A percentile compares a stretch with the other conserved stretches of the same genome.
phyloP scores from a whole-genome alignment of 2,329 filamentous ascomycete species.

The Didymella segeticola region DNA sequence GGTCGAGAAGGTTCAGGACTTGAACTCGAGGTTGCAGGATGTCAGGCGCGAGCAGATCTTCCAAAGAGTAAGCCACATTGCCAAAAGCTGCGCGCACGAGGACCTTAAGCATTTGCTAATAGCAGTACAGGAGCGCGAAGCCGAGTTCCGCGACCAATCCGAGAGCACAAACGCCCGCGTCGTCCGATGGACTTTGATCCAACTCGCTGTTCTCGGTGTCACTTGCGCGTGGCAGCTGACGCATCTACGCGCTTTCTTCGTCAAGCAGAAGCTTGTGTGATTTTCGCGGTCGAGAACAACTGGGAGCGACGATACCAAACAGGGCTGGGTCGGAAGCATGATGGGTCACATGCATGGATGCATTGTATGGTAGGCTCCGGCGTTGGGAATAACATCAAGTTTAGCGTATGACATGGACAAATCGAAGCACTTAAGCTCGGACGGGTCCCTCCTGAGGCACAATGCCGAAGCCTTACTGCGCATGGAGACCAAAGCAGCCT shows the following conservation, averaged over 20 bases:
- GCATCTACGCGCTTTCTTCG: conserved; percentile 96
- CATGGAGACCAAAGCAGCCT: no score
- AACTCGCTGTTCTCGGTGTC: conserved; percentile 80
- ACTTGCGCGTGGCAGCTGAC: conserved; percentile 98
- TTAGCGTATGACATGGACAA: conserved; percentile 20
- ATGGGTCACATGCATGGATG: conserved; percentile 11
- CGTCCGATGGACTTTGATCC: conserved; percentile 91
- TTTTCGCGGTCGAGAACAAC: not conserved
- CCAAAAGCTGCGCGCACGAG: no score
- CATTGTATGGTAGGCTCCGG: conserved; percentile 25
- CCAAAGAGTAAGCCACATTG: conserved; percentile 70
- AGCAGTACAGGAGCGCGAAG: conserved; percentile 80
- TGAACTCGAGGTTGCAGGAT: conserved; percentile 86
- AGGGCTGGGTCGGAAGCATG: conserved; percentile 18
- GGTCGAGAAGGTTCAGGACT: conserved; percentile 83
- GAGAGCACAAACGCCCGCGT: conserved; percentile 91
- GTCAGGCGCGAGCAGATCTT: conserved; percentile 95
- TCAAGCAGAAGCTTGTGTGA: conserved; percentile 99
- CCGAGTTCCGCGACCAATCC: conserved; percentile 97
- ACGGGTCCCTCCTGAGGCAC: not conserved
- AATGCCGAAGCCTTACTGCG: no score
- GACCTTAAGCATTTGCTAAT: conserved; percentile 21
- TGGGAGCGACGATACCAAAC: conserved; percentile 12
- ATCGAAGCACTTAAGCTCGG: conserved; percentile 7
- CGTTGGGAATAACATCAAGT: conserved; percentile 20